Conservation (phyloP, 306 rosid genomes). For the Pyrus communis region DNA sequence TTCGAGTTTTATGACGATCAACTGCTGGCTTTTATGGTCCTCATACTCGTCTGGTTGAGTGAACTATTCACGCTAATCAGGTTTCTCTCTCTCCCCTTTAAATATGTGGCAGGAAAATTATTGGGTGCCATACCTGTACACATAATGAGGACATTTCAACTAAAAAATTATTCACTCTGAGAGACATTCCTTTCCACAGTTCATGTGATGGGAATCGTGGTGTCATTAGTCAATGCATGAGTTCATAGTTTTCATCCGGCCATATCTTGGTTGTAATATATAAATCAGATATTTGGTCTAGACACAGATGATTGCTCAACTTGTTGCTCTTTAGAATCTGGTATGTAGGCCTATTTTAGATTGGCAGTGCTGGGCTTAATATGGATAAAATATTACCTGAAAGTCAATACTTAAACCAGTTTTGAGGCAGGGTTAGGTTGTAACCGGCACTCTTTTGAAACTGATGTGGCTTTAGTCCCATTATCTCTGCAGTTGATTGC, state of each 20-base stretch:
- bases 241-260: neutral
- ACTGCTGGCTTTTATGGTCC: constrained; percentile 88
- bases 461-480: neutral
- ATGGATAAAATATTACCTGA: neutral
- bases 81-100: constrained; percentile 35
- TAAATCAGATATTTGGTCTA: neutral
- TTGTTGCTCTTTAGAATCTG: neutral
- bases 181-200: neutral
- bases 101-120: neutral
- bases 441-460: neutral
- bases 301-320: neutral
- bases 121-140: neutral
- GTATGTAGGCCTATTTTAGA: neutral
- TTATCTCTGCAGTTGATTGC: neutral
- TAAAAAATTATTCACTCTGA: neutral
- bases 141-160: neutral
- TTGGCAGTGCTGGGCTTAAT: neutral
- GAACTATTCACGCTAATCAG: constrained; percentile 91
- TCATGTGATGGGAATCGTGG: neutral
- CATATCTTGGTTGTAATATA: neutral
- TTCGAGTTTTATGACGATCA: constrained; percentile 97
- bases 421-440: neutral
- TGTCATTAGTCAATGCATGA: neutral
- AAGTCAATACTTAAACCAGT: neutral
- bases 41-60: constrained; percentile 96